Evolutionary conservation across 306 rosid species (phyloP).

Genomic region (Prosopis cineraria): DNA sequence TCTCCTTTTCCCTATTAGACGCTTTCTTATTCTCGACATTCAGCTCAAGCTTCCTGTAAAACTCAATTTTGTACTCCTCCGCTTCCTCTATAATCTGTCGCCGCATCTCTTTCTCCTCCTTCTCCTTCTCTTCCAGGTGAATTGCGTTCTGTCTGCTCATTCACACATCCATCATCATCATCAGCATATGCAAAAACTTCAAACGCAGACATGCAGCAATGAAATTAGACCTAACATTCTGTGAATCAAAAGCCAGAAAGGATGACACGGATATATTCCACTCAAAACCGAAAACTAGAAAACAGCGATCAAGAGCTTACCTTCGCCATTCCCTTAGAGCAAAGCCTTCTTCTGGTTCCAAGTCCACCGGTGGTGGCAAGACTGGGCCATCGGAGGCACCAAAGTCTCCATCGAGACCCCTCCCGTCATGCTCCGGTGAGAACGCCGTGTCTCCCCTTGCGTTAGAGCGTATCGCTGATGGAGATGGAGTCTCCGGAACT

Average conservation of each 20-base stretch:
- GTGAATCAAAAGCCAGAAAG: not conserved
- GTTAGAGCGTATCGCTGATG: constrained; percentile 24
- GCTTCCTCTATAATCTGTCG: constrained; percentile 88
- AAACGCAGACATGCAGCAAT: not conserved
- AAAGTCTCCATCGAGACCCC: constrained; percentile 36
- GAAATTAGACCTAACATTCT: not conserved
- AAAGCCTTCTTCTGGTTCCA: constrained; percentile 50
- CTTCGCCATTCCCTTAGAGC: constrained; percentile 65
- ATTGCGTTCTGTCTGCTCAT: constrained; percentile 79
- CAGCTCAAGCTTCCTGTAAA: constrained; percentile 88
- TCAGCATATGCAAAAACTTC: not conserved
- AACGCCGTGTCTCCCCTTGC: constrained; percentile 31
- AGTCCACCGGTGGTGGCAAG: constrained; percentile 42
- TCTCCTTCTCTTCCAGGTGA: constrained; percentile 89
- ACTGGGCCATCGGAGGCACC: constrained; percentile 40
- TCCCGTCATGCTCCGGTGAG: constrained; percentile 43
- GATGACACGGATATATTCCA: not conserved
- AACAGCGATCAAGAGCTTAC: constrained; percentile 33
- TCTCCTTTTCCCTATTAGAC: constrained; percentile 90
- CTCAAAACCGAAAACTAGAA: not conserved
- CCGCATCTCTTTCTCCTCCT: constrained; percentile 83
- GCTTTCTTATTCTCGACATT: constrained; percentile 78
- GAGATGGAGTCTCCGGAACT: not conserved
- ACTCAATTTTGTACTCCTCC: constrained; percentile 76
- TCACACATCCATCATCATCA: not conserved